phyloP scores from a whole-genome alignment of 1,139 yeast species.

The Pichia sp. region DNA sequence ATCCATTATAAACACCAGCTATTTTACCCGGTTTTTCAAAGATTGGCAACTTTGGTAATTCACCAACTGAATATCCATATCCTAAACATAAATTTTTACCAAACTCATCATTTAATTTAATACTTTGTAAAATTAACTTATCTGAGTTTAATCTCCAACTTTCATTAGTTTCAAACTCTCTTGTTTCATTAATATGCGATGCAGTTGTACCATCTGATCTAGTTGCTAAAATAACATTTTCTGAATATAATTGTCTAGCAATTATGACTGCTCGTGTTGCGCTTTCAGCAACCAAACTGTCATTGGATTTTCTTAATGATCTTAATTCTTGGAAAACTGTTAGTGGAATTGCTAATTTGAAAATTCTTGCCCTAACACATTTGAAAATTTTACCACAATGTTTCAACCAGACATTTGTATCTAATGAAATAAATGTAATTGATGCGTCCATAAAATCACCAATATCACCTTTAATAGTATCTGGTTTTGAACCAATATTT shows the following conservation, averaged over 20 bases:
- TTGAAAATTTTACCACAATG: conserved; percentile 74
- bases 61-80: conserved; percentile 18
- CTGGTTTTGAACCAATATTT: not conserved
- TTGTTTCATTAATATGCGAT: conserved; percentile 47
- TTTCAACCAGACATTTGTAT: conserved; percentile 75
- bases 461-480: conserved; percentile 24
- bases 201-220: conserved; percentile 55
- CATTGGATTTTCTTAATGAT: conserved; percentile 66
- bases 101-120: conserved; percentile 33
- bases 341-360: conserved; percentile 57
- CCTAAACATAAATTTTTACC: conserved; percentile 25
- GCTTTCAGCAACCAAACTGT: conserved; percentile 71
- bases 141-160: conserved; percentile 57
- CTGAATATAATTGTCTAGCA: conserved; percentile 57
- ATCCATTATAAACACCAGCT: conserved; percentile 15
- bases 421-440: conserved; percentile 58
- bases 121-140: conserved; percentile 52
- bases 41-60: conserved; percentile 15
- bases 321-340: conserved; percentile 75
- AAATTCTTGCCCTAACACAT: conserved; percentile 54
- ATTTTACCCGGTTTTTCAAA: conserved; percentile 13
- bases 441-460: conserved; percentile 44
- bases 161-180: conserved; percentile 58
- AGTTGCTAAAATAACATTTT: conserved; percentile 39
- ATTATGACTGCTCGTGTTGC: conserved; percentile 76